Percentiles rank a stretch among this genome's conserved stretches.
Conservation (phyloP, 768 basidiomycete genomes). For the Kwoniella heveanensis region DNA sequence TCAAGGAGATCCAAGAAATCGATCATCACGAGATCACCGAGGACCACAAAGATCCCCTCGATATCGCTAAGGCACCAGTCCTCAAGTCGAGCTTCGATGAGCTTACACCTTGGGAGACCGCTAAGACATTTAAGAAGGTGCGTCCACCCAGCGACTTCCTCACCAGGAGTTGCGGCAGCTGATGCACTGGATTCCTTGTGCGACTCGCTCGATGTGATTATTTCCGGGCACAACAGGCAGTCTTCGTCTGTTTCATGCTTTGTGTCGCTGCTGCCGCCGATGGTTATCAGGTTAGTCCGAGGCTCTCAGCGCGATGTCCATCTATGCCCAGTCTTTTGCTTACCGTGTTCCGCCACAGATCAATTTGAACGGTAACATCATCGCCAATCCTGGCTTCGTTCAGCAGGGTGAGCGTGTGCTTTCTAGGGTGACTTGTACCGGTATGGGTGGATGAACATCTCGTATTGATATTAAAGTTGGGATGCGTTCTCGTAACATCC, state of each 20-base stretch:
- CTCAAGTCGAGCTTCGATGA: constrained; percentile 8
- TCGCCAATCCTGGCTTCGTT: constrained; percentile 27
- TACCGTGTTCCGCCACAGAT: no score
- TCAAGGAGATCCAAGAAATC: background rate
- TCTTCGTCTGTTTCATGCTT: constrained; percentile 13
- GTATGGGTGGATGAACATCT: no score
- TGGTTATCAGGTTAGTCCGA: constrained; percentile 16
- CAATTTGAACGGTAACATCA: constrained; percentile 30
- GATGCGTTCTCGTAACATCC: no score
- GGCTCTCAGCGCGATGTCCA: no score
- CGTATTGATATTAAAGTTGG: no score
- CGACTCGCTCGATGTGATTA: no score
- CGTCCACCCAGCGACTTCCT: no score
- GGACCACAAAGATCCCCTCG: background rate
- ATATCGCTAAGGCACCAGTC: background rate
- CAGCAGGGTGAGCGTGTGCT: background rate
- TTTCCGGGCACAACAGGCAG: constrained; percentile 5
- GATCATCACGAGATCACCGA: background rate
- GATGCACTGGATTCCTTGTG: no score
- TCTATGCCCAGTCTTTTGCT: no score
- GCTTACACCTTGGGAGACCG: background rate
- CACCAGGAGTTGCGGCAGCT: no score
- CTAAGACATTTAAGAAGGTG: background rate
- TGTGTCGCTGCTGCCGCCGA: constrained; percentile 19
- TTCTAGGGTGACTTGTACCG: no score